A percentile compares a stretch with the other conserved stretches of the same genome.
Conservation (phyloP, 352 stramenopile genomes). For the Globisporangium emineosum region DNA sequence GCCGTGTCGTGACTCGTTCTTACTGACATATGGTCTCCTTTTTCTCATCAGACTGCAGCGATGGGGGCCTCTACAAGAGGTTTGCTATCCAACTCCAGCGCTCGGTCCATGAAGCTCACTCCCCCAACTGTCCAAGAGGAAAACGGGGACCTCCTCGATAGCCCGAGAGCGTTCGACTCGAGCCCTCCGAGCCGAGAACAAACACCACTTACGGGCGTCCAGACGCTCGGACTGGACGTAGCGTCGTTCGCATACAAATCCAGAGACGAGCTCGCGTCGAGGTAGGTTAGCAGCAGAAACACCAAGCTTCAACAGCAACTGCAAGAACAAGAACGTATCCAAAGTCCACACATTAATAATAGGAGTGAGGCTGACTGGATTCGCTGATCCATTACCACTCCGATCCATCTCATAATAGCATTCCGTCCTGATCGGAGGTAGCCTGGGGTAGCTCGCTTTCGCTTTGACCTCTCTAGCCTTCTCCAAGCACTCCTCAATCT, state of each 20-base stretch:
- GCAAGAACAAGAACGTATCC: background rate
- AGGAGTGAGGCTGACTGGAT: background rate
- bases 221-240: conserved; percentile 55
- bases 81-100: conserved; percentile 14
- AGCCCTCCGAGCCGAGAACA: conserved; percentile 8
- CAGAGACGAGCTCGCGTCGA: conserved; percentile 16
- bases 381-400: background rate
- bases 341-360: background rate
- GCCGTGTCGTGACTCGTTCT: too few relatives aligned
- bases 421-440: background rate
- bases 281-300: background rate
- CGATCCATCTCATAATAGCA: background rate
- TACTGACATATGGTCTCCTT: background rate
- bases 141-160: background rate
- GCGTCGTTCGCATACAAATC: conserved; percentile 49
- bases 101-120: conserved; percentile 13
- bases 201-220: conserved; percentile 36
- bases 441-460: too few relatives aligned
- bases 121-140: conserved; percentile 10
- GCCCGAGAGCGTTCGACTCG: background rate
- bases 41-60: background rate
- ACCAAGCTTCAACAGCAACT: background rate
- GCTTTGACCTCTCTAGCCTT: background rate
- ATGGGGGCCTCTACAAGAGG: conserved; percentile 6
- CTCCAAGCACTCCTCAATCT: conserved; percentile 8